Evolutionary conservation across 768 basidiomycete species (phyloP), one percentile per base, ranked within the genome.

Genomic region (Mycena albidolilacea): DNA sequence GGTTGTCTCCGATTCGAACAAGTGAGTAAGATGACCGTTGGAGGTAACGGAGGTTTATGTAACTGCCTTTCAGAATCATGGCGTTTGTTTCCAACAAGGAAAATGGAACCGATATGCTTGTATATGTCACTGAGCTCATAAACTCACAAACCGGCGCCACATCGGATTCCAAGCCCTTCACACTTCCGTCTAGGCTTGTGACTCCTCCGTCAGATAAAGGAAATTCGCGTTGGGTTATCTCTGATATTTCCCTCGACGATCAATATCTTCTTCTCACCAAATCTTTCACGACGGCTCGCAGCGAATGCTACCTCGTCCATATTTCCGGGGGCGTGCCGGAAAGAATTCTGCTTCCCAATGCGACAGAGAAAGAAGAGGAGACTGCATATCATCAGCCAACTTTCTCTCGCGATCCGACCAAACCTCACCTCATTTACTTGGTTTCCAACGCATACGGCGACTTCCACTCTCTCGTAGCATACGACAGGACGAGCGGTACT

Each of bases 51-150:
- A 44, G 10, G 8, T 8, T 46, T 19, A n/a, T n/a, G n/a, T 21
- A 37, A 19, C 11, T 8, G 12, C 14, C 21, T 12, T 35, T 37
- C 30, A 85, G 83, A 57, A 54, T 86, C n/a, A 78, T 85, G 76
- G 77, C 82, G 3, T 86, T 83, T 71, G 73, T 78, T 39, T 86
- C 83, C 35, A 85, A 86, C 77, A 85, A 85, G 73, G 85, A 83
- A 64, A 85, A 85, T 46, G 76, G 79, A 44, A 80, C 75, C 0
- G 85, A 85, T 71, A 82, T 83, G 46, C 77, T 86, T 12, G 80
- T 81, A 23, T 86, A 85, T 75, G 57, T 81, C 66, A 77, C 84
- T 35, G 75, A 70, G 50, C 77, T 85, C 62, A 62, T 70, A 38
- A 76, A 75, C 64, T 85, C 85, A 5, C 70, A 80, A 23, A 81